phyloP scores from a whole-genome alignment of 345 rosid species.

The Murraya koenigii region DNA sequence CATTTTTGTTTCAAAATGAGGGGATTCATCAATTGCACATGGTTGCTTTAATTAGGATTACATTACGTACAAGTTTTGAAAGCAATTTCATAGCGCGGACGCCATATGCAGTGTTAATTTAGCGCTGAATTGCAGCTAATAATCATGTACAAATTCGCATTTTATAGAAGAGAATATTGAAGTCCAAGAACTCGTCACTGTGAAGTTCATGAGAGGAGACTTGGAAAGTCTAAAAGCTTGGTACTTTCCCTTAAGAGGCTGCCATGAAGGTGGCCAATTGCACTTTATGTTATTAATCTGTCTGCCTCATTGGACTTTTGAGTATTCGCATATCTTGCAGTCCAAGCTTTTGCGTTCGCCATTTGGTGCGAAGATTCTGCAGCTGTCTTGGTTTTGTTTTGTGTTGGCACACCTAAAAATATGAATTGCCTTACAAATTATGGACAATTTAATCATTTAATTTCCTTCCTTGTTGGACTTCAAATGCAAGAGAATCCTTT shows the following conservation, averaged over 20 bases:
- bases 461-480: neutral
- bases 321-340: neutral
- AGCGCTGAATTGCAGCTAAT: no score
- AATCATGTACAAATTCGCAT: no score
- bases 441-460: neutral
- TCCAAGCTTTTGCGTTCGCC: slow-evolving; percentile 2
- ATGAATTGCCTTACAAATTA: neutral
- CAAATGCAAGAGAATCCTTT: neutral
- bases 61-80: neutral
- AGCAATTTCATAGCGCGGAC: neutral
- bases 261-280: neutral
- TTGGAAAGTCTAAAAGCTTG: neutral
- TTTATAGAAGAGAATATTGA: no score
- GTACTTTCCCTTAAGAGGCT: neutral
- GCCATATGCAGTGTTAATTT: no score
- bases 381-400: neutral
- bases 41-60: neutral
- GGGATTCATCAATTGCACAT: neutral
- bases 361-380: neutral
- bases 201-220: neutral
- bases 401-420: neutral
- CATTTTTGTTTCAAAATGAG: neutral
- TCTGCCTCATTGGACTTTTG: neutral
- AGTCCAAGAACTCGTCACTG: no score
- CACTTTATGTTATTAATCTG: neutral